phyloP scores from a whole-genome alignment of 768 basidiomycete species.

The Paxillus rubicundulus region DNA sequence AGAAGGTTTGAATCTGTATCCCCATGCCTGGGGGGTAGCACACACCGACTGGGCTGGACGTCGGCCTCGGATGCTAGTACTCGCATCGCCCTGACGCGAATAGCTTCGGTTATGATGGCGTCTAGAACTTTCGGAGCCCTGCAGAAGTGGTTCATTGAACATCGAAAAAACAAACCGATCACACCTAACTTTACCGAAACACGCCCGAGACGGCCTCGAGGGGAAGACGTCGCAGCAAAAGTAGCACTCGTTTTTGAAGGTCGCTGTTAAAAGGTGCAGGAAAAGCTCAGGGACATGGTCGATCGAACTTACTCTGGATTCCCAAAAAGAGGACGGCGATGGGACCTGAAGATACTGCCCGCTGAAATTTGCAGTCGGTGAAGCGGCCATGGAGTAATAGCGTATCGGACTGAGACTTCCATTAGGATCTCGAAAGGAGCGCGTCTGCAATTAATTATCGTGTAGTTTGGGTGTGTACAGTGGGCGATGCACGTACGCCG shows the following conservation, averaged over 20 bases:
- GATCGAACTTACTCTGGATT: conserved; percentile 8
- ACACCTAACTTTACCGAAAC: conserved; percentile 22
- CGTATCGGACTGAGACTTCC: not conserved
- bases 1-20: conserved; percentile 3
- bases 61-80: not conserved
- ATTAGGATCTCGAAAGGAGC: not conserved
- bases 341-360: conserved; percentile 17
- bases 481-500: not conserved
- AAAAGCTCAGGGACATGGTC: not conserved
- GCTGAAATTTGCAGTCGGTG: not conserved
- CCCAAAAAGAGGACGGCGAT: conserved; percentile 11
- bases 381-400: not conserved
- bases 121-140: conserved; percentile 6
- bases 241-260: not conserved
- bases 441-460: not conserved
- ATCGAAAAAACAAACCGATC: not conserved
- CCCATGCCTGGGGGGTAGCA: not conserved
- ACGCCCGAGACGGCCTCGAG: conserved; percentile 11
- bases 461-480: not conserved
- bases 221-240: conserved; percentile 12
- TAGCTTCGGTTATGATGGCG: not conserved
- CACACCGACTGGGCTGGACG: not conserved
- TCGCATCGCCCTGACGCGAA: not conserved
- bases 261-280: not conserved
- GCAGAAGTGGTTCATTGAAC: not conserved